A percentile compares a stretch with the other conserved stretches of the same genome.
Evolutionary conservation across 2,329 filamentous ascomycete genomes (phyloP).

Genomic region (Botrytis medusae): DNA sequence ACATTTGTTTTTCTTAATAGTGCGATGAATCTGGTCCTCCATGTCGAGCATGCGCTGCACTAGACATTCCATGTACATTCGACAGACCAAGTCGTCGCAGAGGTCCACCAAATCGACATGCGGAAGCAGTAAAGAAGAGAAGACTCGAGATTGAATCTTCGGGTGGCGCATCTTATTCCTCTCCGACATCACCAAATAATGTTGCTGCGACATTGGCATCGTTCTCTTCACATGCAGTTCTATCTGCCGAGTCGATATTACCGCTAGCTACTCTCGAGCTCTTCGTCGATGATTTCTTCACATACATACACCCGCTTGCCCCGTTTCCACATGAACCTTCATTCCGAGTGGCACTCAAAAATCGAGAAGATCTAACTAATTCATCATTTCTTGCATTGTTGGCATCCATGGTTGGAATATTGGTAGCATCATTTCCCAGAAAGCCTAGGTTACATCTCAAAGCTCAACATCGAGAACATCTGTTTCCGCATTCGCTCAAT

Average conservation of each 20-base stretch:
- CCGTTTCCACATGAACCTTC: conserved; percentile 79
- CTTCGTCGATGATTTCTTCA: conserved; percentile 79
- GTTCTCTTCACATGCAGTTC: conserved; percentile 40
- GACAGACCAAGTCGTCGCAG: conserved; percentile 61
- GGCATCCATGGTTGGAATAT: conserved; percentile 69
- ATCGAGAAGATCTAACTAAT: conserved; percentile 64
- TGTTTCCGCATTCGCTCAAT: conserved; percentile 67
- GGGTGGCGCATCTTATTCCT: conserved; percentile 28
- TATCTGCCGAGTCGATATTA: conserved; percentile 69
- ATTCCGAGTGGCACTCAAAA: conserved; percentile 67
- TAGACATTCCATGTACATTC: conserved; percentile 68
- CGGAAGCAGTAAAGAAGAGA: conserved; percentile 64
- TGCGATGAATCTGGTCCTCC: conserved; percentile 67
- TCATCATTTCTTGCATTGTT: conserved; percentile 68
- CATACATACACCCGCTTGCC: conserved; percentile 73
- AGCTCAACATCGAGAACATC: conserved; percentile 59
- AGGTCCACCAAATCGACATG: conserved; percentile 65
- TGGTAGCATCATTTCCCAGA: conserved; percentile 76
- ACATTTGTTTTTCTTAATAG: conserved; percentile 40
- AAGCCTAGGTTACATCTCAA: conserved; percentile 70
- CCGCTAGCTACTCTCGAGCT: conserved; percentile 66
- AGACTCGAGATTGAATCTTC: conserved; percentile 46
- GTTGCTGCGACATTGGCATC: conserved; percentile 38
- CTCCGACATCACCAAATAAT: conserved; percentile 38
- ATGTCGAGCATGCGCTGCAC: conserved; percentile 61